Percentiles rank a stretch among this genome's conserved stretches.
phyloP scores from a whole-genome alignment of 176 grass and related monocot genomes.

The Coix lacrymajobi region DNA sequence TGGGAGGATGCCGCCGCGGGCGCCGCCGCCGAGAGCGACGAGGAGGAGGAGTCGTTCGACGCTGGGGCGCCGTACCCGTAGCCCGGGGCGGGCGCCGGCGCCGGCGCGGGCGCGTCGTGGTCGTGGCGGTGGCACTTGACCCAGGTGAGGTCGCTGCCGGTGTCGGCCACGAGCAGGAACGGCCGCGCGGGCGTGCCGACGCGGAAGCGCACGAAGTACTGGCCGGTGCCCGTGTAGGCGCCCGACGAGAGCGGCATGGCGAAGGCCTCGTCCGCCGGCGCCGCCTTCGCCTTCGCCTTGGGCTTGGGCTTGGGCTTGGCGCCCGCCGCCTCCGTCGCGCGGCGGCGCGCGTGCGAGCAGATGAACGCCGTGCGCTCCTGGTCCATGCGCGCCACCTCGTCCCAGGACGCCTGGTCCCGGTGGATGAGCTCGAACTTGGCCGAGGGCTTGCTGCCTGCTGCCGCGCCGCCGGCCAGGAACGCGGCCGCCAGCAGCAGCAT shows the following conservation, averaged over 20 bases:
- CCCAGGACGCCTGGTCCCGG: not conserved
- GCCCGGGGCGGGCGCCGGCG: not conserved
- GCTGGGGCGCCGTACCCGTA: not conserved
- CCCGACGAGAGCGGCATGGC: constrained; percentile 78
- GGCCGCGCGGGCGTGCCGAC: constrained; percentile 81
- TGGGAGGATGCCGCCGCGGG: not conserved
- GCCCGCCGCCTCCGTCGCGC: constrained; percentile 5
- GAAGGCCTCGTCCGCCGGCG: constrained; percentile 16
- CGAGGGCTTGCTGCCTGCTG: constrained; percentile 10
- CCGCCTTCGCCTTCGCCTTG: not conserved
- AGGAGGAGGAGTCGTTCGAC: not conserved
- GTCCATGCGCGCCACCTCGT: constrained; percentile 19
- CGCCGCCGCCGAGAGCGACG: not conserved
- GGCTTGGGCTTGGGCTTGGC: not conserved
- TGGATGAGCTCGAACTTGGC: constrained; percentile 29
- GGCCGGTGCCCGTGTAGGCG: constrained; percentile 67
- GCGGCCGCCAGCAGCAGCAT: not conserved
- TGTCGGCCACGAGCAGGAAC: constrained; percentile 80
- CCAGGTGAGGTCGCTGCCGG: constrained; percentile 99
- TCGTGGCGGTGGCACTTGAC: constrained; percentile 55
- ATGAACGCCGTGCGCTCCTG: constrained; percentile 27
- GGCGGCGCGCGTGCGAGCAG: constrained; percentile 17
- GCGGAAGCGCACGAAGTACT: constrained; percentile 85
- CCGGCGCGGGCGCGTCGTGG: not conserved
- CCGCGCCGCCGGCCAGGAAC: not conserved